Percentiles rank a stretch among this genome's conserved stretches.
Evolutionary conservation across 495 filamentous ascomycete species (phyloP).

Genomic region (Annulohypoxylon bovei): DNA sequence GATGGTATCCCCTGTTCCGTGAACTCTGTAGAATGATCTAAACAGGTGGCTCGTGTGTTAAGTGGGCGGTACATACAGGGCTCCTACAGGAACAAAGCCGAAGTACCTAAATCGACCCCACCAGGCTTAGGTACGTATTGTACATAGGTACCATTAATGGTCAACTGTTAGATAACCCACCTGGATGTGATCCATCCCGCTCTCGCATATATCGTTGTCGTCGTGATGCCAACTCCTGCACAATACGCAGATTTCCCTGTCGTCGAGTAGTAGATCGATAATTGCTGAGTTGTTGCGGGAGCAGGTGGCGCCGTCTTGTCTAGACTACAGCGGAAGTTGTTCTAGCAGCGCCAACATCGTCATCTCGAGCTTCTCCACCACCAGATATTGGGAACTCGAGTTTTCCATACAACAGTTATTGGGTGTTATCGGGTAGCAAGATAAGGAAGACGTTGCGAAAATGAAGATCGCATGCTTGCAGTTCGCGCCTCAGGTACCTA

Average conservation of each 20-base stretch:
- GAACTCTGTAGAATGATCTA: not conserved
- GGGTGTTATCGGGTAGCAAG: not conserved
- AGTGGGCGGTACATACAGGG: not conserved
- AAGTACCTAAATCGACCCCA: conserved; percentile 3
- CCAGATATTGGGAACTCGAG: not conserved
- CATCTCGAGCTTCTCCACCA: not conserved
- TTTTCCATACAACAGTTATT: not conserved
- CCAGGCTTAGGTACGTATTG: not conserved
- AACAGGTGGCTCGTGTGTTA: not conserved
- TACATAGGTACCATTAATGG: not conserved
- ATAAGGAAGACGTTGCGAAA: conserved; percentile 23
- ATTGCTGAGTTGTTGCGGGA: conserved; percentile 10
- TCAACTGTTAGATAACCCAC: not conserved
- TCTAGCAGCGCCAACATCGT: not conserved
- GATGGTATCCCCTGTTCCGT: not conserved
- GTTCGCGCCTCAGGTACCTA: conserved; percentile 69
- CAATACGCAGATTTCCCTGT: not conserved
- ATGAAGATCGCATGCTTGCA: conserved; percentile 89
- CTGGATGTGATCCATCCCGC: not conserved
- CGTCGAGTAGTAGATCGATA: not conserved
- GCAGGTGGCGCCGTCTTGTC: not conserved
- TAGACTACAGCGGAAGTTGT: not conserved
- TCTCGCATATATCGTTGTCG: not conserved
- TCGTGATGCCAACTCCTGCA: not conserved
- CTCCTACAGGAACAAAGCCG: not conserved